Base-by-base conservation (phyloP, 1,284 basidiomycete species). In the Amylostereum areolatum region DNA sequence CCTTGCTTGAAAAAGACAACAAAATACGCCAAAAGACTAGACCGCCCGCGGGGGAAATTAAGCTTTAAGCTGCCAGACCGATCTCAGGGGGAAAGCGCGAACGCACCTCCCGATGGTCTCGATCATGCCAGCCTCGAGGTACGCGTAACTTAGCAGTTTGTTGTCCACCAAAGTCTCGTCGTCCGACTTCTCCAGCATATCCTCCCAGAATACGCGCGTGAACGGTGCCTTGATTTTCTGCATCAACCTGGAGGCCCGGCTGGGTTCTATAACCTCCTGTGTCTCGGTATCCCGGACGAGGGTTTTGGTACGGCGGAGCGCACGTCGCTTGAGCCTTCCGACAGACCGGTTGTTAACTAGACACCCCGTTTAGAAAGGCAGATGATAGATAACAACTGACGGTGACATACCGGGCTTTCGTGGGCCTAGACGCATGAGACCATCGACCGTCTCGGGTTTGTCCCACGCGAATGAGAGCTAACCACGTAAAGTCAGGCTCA, bases 401-500 rank as follows among this genome's bases (percentile, higher is more conserved):
- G 29, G 34, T 27, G 5, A 52, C 63, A 11, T 47, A 78, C 77
- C 78, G 49, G 83, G 82, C 61, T 81, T 83, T n/a, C 83, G 77
- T 9, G 83, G 83, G 31, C 63, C 67, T 69, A 83, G 71, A 28
- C 80, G 74, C 83, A 85, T 85, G 29, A 85, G 62, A 12, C 80
- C 80, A 55, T 84, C 81, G 44, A 66, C 61, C 0, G 80, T 80
- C 61, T 85, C 82, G 0, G 83, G 80, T 56, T 79, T 71, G 60
- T 85, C 83, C 82, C 82, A 85, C 0, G 82, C 82, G 52, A 85
- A 85, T 0, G 81, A 81, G 24, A 85, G 69, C 78, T 82, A 53
- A 1, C 29, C 2, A 18, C 12, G 12, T n/a, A 18, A 46, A 35
- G 12, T 49, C 25, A 10, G 30, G 49, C 28, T 39, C n/a, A 42